Percentiles rank a stretch among this genome's conserved stretches.
phyloP scores from a whole-genome alignment of 2,329 filamentous ascomycete genomes.

The Aspergillus aculeatus region DNA sequence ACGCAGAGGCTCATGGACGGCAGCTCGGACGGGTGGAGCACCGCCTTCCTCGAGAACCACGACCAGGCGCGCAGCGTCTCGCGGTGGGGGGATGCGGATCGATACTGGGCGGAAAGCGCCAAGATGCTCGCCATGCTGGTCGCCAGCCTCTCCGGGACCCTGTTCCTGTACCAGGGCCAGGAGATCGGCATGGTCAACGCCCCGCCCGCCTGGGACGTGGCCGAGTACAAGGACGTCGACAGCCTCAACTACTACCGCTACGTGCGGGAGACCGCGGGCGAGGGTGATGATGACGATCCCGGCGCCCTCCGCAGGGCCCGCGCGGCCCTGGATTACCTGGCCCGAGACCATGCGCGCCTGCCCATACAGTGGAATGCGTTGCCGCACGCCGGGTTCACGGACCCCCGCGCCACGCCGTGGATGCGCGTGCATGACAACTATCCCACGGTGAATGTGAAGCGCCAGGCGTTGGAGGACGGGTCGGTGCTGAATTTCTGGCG shows the following conservation, averaged over 20 bases:
- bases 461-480: conserved; percentile 47
- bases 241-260: conserved; percentile 55
- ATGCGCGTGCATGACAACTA: conserved; percentile 64
- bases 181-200: conserved; percentile 67
- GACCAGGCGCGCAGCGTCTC: conserved; percentile 62
- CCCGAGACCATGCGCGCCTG: conserved; percentile 66
- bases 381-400: conserved; percentile 64
- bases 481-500: conserved; percentile 62
- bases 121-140: conserved; percentile 61
- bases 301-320: neutral
- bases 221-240: conserved; percentile 69
- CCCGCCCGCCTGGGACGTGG: conserved; percentile 58
- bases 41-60: conserved; percentile 65
- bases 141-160: conserved; percentile 58
- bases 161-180: conserved; percentile 67
- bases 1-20: conserved; percentile 60
- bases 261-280: conserved; percentile 23
- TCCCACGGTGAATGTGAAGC: conserved; percentile 45
- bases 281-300: conserved; percentile 16
- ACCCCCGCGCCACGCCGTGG: conserved; percentile 57
- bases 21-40: conserved; percentile 62
- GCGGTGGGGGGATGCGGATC: conserved; percentile 52
- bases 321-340: conserved; percentile 57
- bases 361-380: conserved; percentile 69
- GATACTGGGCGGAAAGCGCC: conserved; percentile 50